Percentiles rank a stretch among this genome's conserved stretches.
These are phyloP conservation scores for Davidsoniella eucalypti DNA, from an alignment of 2,329 filamentous ascomycete species.

Conservation along the genomic window DNA sequence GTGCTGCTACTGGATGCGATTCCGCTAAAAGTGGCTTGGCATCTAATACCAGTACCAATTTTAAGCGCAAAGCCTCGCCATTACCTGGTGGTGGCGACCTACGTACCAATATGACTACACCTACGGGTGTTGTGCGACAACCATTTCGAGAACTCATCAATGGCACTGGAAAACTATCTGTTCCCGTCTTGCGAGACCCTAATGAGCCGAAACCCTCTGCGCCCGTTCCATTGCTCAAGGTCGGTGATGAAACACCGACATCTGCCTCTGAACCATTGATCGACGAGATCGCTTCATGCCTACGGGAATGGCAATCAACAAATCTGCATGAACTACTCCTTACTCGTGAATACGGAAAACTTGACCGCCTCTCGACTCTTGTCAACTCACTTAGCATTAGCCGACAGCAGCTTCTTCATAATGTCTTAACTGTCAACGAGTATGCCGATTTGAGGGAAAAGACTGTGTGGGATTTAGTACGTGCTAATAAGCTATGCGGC, in stretches of 20 bases:
- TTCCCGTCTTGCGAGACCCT: slow-evolving; percentile 42
- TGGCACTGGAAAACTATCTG: slow-evolving; percentile 28
- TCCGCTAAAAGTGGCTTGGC: slow-evolving; percentile 38
- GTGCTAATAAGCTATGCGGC: slow-evolving; percentile 83
- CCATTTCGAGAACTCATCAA: slow-evolving; percentile 22
- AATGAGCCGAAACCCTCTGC: slow-evolving; percentile 64
- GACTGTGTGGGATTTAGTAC: slow-evolving; percentile 89
- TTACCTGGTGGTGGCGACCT: slow-evolving; percentile 8
- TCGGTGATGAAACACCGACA: slow-evolving; percentile 90
- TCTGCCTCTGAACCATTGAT: slow-evolving; percentile 80
- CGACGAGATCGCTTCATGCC: slow-evolving; percentile 91
- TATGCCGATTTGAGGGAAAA: slow-evolving; percentile 66
- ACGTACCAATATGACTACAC: slow-evolving; percentile 10
- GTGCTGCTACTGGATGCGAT: slow-evolving; percentile 21
- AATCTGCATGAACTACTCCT: slow-evolving; percentile 86
- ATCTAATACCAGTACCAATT: slow-evolving; percentile 16
- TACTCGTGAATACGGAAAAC: slow-evolving; percentile 58
- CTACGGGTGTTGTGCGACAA: slow-evolving; percentile 12
- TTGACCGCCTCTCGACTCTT: slow-evolving; percentile 68
- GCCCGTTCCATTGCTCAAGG: slow-evolving; percentile 91
- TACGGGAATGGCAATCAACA: slow-evolving; percentile 96
- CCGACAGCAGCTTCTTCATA: slow-evolving; percentile 79
- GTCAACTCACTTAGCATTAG: slow-evolving; percentile 72
- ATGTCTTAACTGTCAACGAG: slow-evolving; percentile 78
- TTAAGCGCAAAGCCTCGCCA: slow-evolving; percentile 19